These are phyloP conservation scores for Fusarium pseudocircinatum DNA, from an alignment of 2,329 filamentous ascomycete species.

Conservation along the genomic window DNA sequence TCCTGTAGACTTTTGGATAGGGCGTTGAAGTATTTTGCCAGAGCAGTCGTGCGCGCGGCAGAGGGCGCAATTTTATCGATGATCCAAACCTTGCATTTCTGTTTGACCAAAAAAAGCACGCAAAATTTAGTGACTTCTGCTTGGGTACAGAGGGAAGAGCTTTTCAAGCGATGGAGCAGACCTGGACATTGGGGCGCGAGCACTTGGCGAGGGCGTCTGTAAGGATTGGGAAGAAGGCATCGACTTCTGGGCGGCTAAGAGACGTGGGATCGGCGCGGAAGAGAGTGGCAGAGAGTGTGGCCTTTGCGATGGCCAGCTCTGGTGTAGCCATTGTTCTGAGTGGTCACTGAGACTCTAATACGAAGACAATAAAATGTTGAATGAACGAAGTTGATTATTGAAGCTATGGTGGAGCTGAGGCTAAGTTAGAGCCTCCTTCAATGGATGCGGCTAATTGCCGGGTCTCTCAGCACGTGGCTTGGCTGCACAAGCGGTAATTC, in stretches of 20 bases:
- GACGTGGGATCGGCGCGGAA: constrained; percentile 78
- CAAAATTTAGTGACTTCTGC: constrained; percentile 44
- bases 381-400: constrained; percentile 11
- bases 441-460: constrained; percentile 28
- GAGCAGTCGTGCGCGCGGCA: constrained; percentile 68
- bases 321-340: constrained; percentile 68
- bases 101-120: constrained; percentile 48
- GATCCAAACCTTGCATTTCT: constrained; percentile 92
- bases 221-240: constrained; percentile 73
- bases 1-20: constrained; percentile 62
- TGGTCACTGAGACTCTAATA: not conserved
- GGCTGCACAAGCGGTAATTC: not conserved
- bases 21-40: constrained; percentile 80
- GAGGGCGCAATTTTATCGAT: constrained; percentile 76
- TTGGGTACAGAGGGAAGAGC: constrained; percentile 38
- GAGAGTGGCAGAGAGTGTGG: constrained; percentile 77
- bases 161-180: constrained; percentile 65
- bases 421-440: not conserved
- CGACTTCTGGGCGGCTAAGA: constrained; percentile 74
- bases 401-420: constrained; percentile 27
- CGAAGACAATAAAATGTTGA: not conserved
- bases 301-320: constrained; percentile 80
- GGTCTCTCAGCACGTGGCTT: constrained; percentile 19
- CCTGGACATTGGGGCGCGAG: constrained; percentile 86
- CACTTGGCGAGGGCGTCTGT: constrained; percentile 74